Percentiles rank a stretch among this genome's conserved stretches.
These are phyloP conservation scores for Spencermartinsiella ligniputridi DNA, from an alignment of 1,139 yeast species.

Conservation along the genomic window DNA sequence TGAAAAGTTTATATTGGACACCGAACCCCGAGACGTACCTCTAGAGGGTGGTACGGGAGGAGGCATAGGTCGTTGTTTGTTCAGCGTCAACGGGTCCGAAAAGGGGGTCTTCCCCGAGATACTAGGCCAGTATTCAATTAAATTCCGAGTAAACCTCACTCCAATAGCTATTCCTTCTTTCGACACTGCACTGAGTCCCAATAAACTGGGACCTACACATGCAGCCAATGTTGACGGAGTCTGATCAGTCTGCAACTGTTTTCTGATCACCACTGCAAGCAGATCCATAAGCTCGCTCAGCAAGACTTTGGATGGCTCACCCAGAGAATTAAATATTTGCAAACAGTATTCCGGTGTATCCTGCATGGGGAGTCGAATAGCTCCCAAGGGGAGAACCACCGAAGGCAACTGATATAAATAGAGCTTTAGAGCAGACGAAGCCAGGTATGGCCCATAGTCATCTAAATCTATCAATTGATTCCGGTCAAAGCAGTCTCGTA, in stretches of 20 bases:
- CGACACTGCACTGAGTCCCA: conserved; percentile 26
- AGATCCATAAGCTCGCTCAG: conserved; percentile 22
- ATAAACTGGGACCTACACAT: conserved; percentile 32
- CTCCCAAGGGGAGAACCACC: conserved; percentile 31
- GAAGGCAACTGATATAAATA: conserved; percentile 34
- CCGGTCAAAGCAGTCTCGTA: conserved; percentile 37
- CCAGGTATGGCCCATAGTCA: conserved; percentile 37
- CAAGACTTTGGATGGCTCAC: conserved; percentile 21
- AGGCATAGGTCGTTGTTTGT: neutral
- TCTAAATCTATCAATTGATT: conserved; percentile 35
- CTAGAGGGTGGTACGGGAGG: conserved; percentile 7
- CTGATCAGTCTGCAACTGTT: conserved; percentile 19
- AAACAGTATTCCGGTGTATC: conserved; percentile 28
- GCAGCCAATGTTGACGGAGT: conserved; percentile 25
- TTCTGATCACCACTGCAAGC: conserved; percentile 17
- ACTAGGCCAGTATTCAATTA: conserved; percentile 30
- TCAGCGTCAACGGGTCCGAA: neutral
- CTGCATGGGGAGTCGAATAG: conserved; percentile 28
- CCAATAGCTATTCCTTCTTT: conserved; percentile 27
- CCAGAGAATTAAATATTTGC: conserved; percentile 18
- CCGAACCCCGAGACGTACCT: conserved; percentile 4
- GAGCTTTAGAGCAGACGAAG: conserved; percentile 35
- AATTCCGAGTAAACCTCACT: conserved; percentile 23
- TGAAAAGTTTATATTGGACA: neutral
- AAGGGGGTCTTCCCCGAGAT: conserved; percentile 9